Base-by-base conservation (phyloP, 2,329 filamentous ascomycete genomes). In the Sclerotiophoma versabilis region DNA sequence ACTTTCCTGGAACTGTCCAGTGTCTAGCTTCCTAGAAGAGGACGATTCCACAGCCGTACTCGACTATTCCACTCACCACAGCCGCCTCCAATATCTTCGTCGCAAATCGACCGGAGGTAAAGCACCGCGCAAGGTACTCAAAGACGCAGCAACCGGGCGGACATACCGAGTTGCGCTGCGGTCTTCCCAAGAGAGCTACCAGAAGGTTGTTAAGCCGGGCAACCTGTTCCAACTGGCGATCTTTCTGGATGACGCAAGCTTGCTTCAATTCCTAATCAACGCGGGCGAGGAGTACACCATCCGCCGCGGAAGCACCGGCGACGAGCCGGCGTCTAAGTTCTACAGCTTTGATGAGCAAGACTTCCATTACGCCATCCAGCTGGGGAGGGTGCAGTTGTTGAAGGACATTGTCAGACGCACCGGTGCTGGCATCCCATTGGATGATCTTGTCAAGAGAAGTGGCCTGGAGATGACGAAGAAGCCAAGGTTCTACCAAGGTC, bases 401-500 rank as follows among this genome's bases (percentile, higher is more conserved):
- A 81, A 82, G 0, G 80, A 85, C 45, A 80, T 90, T 50, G 90
- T 93, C 70, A 84, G 82, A 66, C 77, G 78, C 6, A 85, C 84
- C 6, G 90, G 89, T 1, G 85, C 84, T 4, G 89, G 89, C 1
- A 82, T 93, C 54, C 88, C 89, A 0, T 75, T 93, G 0, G 83
- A 89, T 41, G 77, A 84, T 15, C 75, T 95, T 5, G 83, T 90
- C 36, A 83, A 87, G 73, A 83, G 83, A 51, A 87, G 81, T 50
- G 89, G 89, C 2, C 74, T 88, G 1, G 81, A 88, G 63, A 71
- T 87, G 42, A 80, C 84, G 47, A 78, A 84, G 59, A 90, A 88
- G 70, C 85, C 90, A 1, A 82, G 83, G 49, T 90, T 85, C 71
- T 96, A 96, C 68, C 88, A 90, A 72, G 91, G 91, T 0, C 37